These are phyloP conservation scores for Aeschynomene evenia DNA, from an alignment of 306 rosid species.

Conservation along the genomic window DNA sequence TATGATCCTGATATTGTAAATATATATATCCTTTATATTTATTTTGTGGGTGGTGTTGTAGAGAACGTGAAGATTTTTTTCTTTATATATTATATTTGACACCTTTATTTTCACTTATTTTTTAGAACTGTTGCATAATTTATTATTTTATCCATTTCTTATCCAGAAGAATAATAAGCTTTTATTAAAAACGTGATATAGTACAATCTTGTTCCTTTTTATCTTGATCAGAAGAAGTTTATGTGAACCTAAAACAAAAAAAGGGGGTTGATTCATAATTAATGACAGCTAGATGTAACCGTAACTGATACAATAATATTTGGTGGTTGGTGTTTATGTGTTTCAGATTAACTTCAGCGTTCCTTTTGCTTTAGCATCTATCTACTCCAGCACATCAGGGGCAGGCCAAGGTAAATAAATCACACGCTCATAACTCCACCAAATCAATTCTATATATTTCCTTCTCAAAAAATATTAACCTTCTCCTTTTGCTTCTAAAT, in stretches of 20 bases:
- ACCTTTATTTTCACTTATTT: too few relatives aligned
- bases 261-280: too few relatives aligned
- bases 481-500: not conserved
- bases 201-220: too few relatives aligned
- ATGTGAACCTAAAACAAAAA: too few relatives aligned
- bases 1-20: too few relatives aligned
- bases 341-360: constrained; percentile 66
- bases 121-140: too few relatives aligned
- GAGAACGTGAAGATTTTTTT: too few relatives aligned
- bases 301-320: not conserved
- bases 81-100: too few relatives aligned
- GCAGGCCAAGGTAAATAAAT: constrained; percentile 78
- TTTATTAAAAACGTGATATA: not conserved
- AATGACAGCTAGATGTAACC: not conserved
- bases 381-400: constrained; percentile 52
- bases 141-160: too few relatives aligned
- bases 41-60: too few relatives aligned
- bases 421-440: not conserved
- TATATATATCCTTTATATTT: too few relatives aligned
- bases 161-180: not conserved
- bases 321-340: not conserved
- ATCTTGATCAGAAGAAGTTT: too few relatives aligned
- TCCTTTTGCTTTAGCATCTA: constrained; percentile 82
- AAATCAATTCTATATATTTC: not conserved
- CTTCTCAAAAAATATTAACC: not conserved